phyloP scores from a whole-genome alignment of 306 rosid species.

The Trifolium fragiferum region DNA sequence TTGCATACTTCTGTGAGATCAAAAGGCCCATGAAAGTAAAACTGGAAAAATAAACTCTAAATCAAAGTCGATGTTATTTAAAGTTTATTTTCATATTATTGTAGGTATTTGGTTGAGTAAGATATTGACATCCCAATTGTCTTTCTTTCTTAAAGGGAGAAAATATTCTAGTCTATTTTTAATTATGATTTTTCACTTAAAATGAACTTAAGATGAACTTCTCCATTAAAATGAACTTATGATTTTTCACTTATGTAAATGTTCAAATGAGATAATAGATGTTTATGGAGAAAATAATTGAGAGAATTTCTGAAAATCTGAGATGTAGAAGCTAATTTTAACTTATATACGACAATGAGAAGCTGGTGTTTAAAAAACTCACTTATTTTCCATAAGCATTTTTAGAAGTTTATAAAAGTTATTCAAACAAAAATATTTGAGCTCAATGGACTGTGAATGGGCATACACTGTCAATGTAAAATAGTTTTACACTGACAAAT shows the following conservation, averaged over 20 bases:
- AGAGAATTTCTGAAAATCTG: not conserved
- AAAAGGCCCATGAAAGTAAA: not conserved
- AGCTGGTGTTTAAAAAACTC: not conserved
- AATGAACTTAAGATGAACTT: not conserved
- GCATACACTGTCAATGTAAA: no score
- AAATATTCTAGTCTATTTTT: not conserved
- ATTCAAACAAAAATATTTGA: no score
- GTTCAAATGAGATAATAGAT: slow-evolving; percentile 15
- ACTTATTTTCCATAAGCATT: not conserved
- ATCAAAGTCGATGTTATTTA: slow-evolving; percentile 15
- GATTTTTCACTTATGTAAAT: not conserved
- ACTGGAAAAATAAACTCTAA: not conserved
- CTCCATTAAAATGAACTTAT: not conserved
- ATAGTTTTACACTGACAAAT: no score
- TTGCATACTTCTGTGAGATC: not conserved
- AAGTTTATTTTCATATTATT: slow-evolving; percentile 23
- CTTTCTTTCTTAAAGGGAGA: slow-evolving; percentile 10
- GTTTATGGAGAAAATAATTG: not conserved
- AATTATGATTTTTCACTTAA: no score
- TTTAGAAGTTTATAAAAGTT: not conserved
- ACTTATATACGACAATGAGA: not conserved
- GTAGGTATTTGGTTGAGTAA: slow-evolving; percentile 25
- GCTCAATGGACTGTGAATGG: no score
- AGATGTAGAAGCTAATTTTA: not conserved
- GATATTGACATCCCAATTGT: slow-evolving; percentile 16